phyloP scores from a whole-genome alignment of 73 alveolate genomes.

The Loxodes magnus region DNA sequence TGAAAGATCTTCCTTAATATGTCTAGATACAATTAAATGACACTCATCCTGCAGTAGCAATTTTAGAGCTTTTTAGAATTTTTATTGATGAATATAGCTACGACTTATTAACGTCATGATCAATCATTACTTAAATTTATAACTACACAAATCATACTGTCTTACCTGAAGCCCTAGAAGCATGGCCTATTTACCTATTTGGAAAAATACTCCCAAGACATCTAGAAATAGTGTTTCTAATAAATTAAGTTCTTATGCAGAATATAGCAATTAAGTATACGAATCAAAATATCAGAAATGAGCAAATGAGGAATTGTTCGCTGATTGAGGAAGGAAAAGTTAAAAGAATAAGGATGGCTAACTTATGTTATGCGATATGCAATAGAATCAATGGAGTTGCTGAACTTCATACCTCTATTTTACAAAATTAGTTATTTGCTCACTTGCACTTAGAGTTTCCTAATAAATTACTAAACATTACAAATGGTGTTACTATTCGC shows the following conservation, averaged over 20 bases:
- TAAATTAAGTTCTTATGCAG: slow-evolving; percentile 55
- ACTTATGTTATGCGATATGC: slow-evolving; percentile 52
- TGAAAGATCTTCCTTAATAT: slow-evolving; percentile 40
- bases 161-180: slow-evolving; percentile 76
- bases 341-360: slow-evolving; percentile 84
- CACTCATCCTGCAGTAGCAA: slow-evolving; percentile 82
- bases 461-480: slow-evolving; percentile 51
- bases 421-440: slow-evolving; percentile 27
- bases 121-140: slow-evolving; percentile 14
- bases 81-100: slow-evolving; percentile 11
- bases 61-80: slow-evolving; percentile 64
- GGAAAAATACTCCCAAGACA: slow-evolving; percentile 78
- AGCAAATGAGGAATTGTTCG: neutral
- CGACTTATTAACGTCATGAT: slow-evolving; percentile 4
- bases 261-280: slow-evolving; percentile 25
- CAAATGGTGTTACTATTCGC: slow-evolving; percentile 98
- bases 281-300: neutral
- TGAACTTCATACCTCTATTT: slow-evolving; percentile 65
- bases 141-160: slow-evolving; percentile 77
- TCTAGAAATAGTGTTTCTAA: slow-evolving; percentile 53
- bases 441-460: slow-evolving; percentile 16
- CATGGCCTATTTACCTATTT: slow-evolving; percentile 72
- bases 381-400: slow-evolving; percentile 87
- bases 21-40: slow-evolving; percentile 65
- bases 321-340: slow-evolving; percentile 51